Conservation (phyloP, 2,329 filamentous ascomycete genomes). For the Calcarisporium arbuscula region DNA sequence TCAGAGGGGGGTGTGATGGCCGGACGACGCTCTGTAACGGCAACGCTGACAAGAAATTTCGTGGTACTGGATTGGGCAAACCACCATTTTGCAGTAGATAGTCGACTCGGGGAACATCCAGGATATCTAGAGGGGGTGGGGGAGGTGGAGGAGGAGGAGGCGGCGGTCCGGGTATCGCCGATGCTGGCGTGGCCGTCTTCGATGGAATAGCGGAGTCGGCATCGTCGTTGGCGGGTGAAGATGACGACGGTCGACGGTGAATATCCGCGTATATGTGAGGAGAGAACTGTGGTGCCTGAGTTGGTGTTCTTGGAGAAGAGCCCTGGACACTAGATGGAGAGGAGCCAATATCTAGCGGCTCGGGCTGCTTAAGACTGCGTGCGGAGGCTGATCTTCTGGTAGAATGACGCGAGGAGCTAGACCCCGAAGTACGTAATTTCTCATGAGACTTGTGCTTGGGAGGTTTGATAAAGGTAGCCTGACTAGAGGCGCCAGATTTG, state of each 20-base stretch:
- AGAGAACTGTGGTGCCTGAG: slow-evolving; percentile 46
- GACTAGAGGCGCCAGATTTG: slow-evolving; percentile 51
- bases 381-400: slow-evolving; percentile 31
- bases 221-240: slow-evolving; percentile 31
- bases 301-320: slow-evolving; percentile 58
- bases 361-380: slow-evolving; percentile 25
- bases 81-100: slow-evolving; percentile 89
- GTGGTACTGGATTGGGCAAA: slow-evolving; percentile 63
- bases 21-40: slow-evolving; percentile 51
- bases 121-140: slow-evolving; percentile 63
- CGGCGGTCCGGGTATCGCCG: slow-evolving; percentile 29
- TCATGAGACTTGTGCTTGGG: slow-evolving; percentile 28
- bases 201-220: slow-evolving; percentile 21
- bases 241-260: slow-evolving; percentile 28
- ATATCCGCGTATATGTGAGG: slow-evolving; percentile 34
- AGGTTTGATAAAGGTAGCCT: slow-evolving; percentile 46
- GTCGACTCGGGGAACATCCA: slow-evolving; percentile 76
- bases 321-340: slow-evolving; percentile 41
- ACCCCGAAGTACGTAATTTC: slow-evolving; percentile 28
- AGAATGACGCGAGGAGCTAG: slow-evolving; percentile 25
- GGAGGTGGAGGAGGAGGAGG: slow-evolving; percentile 61
- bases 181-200: slow-evolving; percentile 33
- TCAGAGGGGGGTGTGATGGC: slow-evolving; percentile 57
- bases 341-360: slow-evolving; percentile 36
- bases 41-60: slow-evolving; percentile 62